Conservation (phyloP, 257 asterid genomes). For the Solanum paucissectum region DNA sequence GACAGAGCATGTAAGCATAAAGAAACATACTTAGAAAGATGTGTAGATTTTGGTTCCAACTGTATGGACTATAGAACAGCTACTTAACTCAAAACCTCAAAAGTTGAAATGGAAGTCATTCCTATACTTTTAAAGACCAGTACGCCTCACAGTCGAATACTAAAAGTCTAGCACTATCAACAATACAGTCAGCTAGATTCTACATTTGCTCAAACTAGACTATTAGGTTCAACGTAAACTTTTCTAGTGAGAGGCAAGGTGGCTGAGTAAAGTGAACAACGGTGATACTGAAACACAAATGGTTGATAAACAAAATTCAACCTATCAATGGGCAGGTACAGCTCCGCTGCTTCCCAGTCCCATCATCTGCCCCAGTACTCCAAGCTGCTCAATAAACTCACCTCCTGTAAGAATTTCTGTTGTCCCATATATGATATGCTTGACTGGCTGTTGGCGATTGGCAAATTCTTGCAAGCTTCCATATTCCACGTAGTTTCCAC, state of each 20-base stretch:
- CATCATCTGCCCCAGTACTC: conserved; percentile 60
- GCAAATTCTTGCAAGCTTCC: conserved; percentile 68
- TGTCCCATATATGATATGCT: conserved; percentile 74
- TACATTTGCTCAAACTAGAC: not conserved
- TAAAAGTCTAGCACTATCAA: not conserved
- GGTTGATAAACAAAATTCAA: not conserved
- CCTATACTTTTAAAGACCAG: not conserved
- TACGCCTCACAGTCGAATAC: not conserved
- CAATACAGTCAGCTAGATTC: not conserved
- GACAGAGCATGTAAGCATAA: not conserved
- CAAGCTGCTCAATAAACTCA: conserved; percentile 88
- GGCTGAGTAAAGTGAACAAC: not conserved
- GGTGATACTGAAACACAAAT: not conserved
- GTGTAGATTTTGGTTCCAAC: not conserved
- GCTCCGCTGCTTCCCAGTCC: conserved; percentile 44
- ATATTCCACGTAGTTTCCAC: conserved; percentile 91
- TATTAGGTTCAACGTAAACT: not conserved
- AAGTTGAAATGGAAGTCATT: not conserved
- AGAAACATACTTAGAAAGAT: not conserved
- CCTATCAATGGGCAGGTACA: conserved; percentile 11
- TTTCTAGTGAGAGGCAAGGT: not conserved
- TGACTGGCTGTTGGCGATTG: conserved; percentile 62
- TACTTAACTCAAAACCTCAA: not conserved
- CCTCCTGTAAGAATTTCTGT: conserved; percentile 83
- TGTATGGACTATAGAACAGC: not conserved